Evolutionary conservation across 768 basidiomycete genomes (phyloP).

Genomic region (Aureoboletus auriporus): DNA sequence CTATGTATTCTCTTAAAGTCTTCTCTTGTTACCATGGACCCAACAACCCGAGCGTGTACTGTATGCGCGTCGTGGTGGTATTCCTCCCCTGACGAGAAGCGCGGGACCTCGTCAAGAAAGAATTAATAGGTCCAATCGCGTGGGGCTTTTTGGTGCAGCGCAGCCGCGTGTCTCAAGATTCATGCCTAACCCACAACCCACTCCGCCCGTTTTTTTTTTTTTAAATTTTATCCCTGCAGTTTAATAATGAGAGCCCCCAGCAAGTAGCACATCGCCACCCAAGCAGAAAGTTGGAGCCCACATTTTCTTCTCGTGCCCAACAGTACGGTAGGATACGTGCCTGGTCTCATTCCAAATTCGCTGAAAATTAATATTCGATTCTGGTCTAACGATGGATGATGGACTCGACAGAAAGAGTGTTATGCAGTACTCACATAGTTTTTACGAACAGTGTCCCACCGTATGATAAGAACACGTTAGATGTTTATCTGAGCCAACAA

Average conservation of each 20-base stretch:
- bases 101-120: conserved; percentile 86
- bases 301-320: conserved; percentile 6
- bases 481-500: too few species aligned
- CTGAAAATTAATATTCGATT: too few species aligned
- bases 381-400: too few species aligned
- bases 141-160: conserved; percentile 87
- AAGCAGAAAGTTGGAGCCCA: conserved; percentile 19
- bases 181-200: conserved; percentile 44
- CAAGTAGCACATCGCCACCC: conserved; percentile 19
- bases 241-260: conserved; percentile 1
- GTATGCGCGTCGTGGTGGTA: conserved; percentile 84
- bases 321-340: neutral
- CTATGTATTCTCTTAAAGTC: conserved; percentile 93
- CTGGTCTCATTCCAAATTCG: too few species aligned
- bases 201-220: conserved; percentile 22
- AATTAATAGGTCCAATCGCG: conserved; percentile 89
- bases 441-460: too few species aligned
- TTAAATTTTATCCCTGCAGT: too few species aligned
- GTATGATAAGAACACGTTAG: too few species aligned
- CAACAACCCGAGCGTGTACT: conserved; percentile 70
- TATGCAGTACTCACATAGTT: too few species aligned
- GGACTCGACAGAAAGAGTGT: too few species aligned
- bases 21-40: conserved; percentile 94
- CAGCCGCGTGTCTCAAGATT: conserved; percentile 72
- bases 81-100: conserved; percentile 83